Evolutionary conservation across 2,329 filamentous ascomycete species (phyloP).

Genomic region (Amauroascus verrucosus): DNA sequence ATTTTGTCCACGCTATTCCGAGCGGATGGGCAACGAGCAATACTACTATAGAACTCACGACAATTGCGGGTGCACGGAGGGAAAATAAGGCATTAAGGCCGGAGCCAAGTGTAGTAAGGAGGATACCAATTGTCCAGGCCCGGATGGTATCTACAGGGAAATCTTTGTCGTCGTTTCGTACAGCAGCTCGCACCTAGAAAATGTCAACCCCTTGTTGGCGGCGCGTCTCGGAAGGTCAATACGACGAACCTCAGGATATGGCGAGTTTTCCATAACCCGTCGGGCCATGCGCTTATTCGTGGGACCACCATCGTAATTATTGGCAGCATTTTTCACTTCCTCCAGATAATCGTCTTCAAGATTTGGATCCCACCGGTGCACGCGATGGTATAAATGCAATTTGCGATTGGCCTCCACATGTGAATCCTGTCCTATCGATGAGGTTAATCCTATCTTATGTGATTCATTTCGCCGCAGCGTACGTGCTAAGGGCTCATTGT

Average conservation of each 20-base stretch:
- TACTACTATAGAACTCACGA: conserved; percentile 52
- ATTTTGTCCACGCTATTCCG: conserved; percentile 31
- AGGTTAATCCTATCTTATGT: background rate
- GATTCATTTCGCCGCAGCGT: background rate
- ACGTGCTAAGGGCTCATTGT: background rate
- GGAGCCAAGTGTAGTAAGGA: conserved; percentile 54
- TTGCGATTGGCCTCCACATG: conserved; percentile 10
- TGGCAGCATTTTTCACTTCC: conserved; percentile 47
- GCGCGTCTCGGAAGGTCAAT: background rate
- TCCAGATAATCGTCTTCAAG: conserved; percentile 53
- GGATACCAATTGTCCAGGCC: conserved; percentile 52
- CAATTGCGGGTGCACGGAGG: conserved; percentile 48
- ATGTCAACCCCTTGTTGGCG: background rate
- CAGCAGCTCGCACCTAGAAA: conserved; percentile 44
- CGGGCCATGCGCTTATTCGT: conserved; percentile 38
- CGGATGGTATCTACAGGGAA: conserved; percentile 55
- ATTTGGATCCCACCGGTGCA: conserved; percentile 56
- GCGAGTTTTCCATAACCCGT: conserved; percentile 52
- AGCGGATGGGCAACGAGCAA: conserved; percentile 53
- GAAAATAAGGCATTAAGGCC: conserved; percentile 52
- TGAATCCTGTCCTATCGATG: background rate
- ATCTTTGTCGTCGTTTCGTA: conserved; percentile 55
- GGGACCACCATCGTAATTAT: conserved; percentile 2
- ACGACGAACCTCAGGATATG: conserved; percentile 52
- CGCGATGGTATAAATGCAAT: conserved; percentile 8